Base-by-base conservation (phyloP, 2,329 filamentous ascomycete species). In the Ilyonectria sp. region DNA sequence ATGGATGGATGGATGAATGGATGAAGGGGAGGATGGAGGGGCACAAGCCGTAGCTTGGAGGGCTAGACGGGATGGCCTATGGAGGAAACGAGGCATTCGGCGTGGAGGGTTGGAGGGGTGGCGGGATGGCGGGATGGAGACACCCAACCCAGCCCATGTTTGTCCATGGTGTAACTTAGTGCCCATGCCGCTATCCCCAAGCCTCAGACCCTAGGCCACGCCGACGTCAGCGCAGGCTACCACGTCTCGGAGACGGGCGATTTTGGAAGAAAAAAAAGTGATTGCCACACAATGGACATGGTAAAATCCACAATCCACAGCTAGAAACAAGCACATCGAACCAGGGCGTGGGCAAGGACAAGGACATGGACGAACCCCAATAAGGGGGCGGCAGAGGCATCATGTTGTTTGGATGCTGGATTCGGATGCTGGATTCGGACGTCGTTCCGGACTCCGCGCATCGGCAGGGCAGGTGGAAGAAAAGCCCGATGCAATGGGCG, bases 351-450 rank as follows among this genome's bases (percentile, higher is more conserved):
- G 46, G 35, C 52, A 46, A 53, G 58, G 52, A 47, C 26, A 65
- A 37, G 52, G 53, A 52, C 21, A 58, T 31, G 57, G 33, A 52
- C 31, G 37, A 44, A 53, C 49, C 49, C 4, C 49, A 52, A 52
- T 33, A 37, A 60, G 33, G 63, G 62, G 56, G 31, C 31, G 17
- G n/a, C 26, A 56, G 44, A 60, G 44, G 10, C 58, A 53, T 53
- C 58, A 46, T 35, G 56, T 29, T 46, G 37, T 55, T 35, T n/a
- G 46, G 19, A 58, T 57, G 46, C 50, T 47, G 52, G 37, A 58
- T 61, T 66, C 63, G 63, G 63, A 61, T 57, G 46, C 50, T 47
- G 52, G 37, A 58, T 61, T 66, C 63, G 63, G 63, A 61, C 58
- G 58, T 35, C 6, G 19, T 57, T 47, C 63, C 63, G 61, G 53